Percentiles rank a stretch among this genome's conserved stretches.
phyloP scores from a whole-genome alignment of 768 basidiomycete genomes.

The Mrakia blollopis region DNA sequence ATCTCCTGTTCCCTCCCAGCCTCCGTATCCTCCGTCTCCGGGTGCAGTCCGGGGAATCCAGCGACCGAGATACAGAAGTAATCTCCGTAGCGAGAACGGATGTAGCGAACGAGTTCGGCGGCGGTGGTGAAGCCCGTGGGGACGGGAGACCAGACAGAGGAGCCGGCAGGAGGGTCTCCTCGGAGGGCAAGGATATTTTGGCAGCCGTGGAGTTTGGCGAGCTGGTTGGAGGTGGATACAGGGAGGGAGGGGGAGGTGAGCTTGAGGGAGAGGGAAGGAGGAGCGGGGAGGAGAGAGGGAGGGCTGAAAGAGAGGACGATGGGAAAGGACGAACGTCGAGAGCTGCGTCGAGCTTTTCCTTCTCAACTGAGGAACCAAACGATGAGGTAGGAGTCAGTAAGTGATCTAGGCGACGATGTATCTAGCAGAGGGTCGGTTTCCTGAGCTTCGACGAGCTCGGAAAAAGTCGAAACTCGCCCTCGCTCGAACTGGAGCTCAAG shows the following conservation, averaged over 20 bases:
- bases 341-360: constrained; percentile 87
- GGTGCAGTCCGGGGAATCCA: constrained; percentile 82
- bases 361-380: constrained; percentile 56
- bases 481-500: not conserved
- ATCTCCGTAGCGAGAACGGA: constrained; percentile 72
- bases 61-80: constrained; percentile 94
- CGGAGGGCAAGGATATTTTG: constrained; percentile 88
- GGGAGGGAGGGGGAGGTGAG: not conserved
- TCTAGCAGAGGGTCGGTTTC: not conserved
- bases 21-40: constrained; percentile 46
- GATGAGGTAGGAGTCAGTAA: not conserved
- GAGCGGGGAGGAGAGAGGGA: not conserved
- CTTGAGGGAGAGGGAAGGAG: constrained; percentile 6
- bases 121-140: constrained; percentile 87
- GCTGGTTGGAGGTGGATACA: constrained; percentile 51
- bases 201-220: constrained; percentile 82
- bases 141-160: constrained; percentile 86
- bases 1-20: constrained; percentile 70
- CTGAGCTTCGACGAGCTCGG: not conserved
- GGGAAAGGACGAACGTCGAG: constrained; percentile 61
- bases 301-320: constrained; percentile 16
- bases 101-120: constrained; percentile 84
- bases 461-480: not conserved
- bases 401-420: not conserved
- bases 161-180: constrained; percentile 83